Evolutionary conservation across 306 rosid species (phyloP), one percentile per base, ranked within the genome.

Genomic region (Styphnolobium japonicum): DNA sequence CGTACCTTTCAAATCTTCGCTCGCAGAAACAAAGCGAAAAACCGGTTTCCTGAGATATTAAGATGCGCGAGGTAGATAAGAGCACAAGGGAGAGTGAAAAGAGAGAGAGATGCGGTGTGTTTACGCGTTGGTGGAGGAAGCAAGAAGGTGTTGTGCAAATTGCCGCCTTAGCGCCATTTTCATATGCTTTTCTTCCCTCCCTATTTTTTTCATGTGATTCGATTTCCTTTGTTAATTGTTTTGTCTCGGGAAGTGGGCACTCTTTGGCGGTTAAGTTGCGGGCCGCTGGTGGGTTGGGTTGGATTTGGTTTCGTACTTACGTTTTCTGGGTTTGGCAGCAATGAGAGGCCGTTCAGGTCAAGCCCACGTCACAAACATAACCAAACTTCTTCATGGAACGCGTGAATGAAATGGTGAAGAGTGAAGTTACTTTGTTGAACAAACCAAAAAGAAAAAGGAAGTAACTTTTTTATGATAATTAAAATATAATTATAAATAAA

Each of bases 121-220:
- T 53, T 31, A 39, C 4, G 56, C 9, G 12, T 12, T 31, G 22
- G 42, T 5, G 0, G 45, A 43, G 14, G 23, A 29, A 19, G 19
- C 23, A 9, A 1, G 12, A 3, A 15, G 16, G n/a, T 21, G 43
- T 4, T 31, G 10, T 3, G 31, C 23, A 53, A 25, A 36, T 49
- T 14, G 57, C 22, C 84, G 87, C 83, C 77, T 25, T 73, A 46
- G 18, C 83, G 77, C 82, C 80, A 52, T 33, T 76, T 76, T 74
- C 81, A 8, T 77, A 27, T 40, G 51, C 4, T 4, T 56, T 52
- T 48, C 52, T 60, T 39, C 76, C 70, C 83, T 79, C 80, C 85
- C 79, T 11, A 12, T 11, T 2, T 10, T 51, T 51, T 52, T 53
- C 7, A 5, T 3, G 31, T 27, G 31, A n/a, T n/a, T n/a, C 3